Percentiles rank a stretch among this genome's conserved stretches.
Conservation (phyloP, 306 rosid genomes). For the Lathyrus aphaca region DNA sequence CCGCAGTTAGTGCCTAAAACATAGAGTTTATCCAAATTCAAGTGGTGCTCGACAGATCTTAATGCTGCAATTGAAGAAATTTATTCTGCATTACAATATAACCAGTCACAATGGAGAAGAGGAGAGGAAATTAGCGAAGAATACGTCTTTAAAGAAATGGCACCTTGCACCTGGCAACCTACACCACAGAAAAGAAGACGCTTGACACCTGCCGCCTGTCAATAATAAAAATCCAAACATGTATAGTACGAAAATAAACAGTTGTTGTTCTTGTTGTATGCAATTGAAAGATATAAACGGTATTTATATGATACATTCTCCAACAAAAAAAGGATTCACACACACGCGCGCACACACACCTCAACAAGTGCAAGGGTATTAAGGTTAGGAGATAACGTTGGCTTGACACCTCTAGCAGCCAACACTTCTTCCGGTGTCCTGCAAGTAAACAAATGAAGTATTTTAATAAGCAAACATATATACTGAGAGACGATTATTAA, state of each 20-base stretch:
- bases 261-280: too few species aligned
- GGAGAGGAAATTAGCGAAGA: conserved; percentile 21
- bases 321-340: conserved; percentile 39
- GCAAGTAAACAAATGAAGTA: conserved; percentile 1
- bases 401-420: conserved; percentile 98
- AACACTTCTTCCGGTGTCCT: conserved; percentile 97
- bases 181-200: conserved; percentile 99
- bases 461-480: neutral
- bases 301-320: conserved; percentile 22
- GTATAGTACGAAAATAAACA: conserved; percentile 7
- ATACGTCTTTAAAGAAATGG: conserved; percentile 27
- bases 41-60: conserved; percentile 88
- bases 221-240: conserved; percentile 34
- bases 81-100: conserved; percentile 92
- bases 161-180: conserved; percentile 99
- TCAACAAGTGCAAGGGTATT: conserved; percentile 94
- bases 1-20: conserved; percentile 99
- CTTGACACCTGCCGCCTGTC: conserved; percentile 92
- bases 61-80: conserved; percentile 97
- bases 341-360: conserved; percentile 42
- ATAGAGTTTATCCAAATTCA: conserved; percentile 94
- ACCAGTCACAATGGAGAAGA: conserved; percentile 73
- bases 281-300: conserved; percentile 24
- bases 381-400: conserved; percentile 91
- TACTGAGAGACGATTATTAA: conserved; percentile 14